phyloP scores from a whole-genome alignment of 2,329 filamentous ascomycete species.

The Neofusicoccum sp. region DNA sequence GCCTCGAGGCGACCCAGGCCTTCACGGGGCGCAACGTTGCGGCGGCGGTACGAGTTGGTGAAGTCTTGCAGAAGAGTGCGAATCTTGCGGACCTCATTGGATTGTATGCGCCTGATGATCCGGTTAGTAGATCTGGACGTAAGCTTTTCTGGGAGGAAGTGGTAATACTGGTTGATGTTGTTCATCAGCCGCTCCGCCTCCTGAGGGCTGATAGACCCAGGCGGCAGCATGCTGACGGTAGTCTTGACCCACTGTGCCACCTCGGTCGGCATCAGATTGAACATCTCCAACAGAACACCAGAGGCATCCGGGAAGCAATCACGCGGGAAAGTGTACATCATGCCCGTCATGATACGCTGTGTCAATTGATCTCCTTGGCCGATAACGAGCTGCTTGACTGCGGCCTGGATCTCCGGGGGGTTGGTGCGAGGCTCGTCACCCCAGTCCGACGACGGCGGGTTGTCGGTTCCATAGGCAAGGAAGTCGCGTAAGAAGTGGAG shows the following conservation, averaged over 20 bases:
- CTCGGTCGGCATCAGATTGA: slow-evolving; percentile 79
- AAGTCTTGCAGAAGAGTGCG: slow-evolving; percentile 89
- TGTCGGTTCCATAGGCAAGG: slow-evolving; percentile 80
- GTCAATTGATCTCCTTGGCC: slow-evolving; percentile 74
- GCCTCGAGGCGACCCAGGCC: slow-evolving; percentile 86
- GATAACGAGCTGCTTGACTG: slow-evolving; percentile 70
- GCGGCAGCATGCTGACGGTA: slow-evolving; percentile 80
- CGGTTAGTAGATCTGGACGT: slow-evolving; percentile 3
- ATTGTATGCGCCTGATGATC: slow-evolving; percentile 55
- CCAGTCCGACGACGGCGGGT: slow-evolving; percentile 61
- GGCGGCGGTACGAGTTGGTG: slow-evolving; percentile 86
- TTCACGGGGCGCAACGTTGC: slow-evolving; percentile 93
- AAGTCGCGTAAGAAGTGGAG: slow-evolving; percentile 91
- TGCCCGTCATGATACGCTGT: slow-evolving; percentile 87
- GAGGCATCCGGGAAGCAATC: slow-evolving; percentile 96
- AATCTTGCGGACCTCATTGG: slow-evolving; percentile 72
- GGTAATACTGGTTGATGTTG: slow-evolving; percentile 67
- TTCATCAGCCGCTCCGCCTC: slow-evolving; percentile 79
- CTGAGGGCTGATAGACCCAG: slow-evolving; percentile 72
- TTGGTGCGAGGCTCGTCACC: slow-evolving; percentile 59
- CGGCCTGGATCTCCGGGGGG: slow-evolving; percentile 66
- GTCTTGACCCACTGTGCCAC: slow-evolving; percentile 78
- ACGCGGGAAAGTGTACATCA: slow-evolving; percentile 98
- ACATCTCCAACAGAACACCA: slow-evolving; percentile 84
- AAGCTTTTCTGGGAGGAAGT: not conserved